Percentiles rank a stretch among this genome's conserved stretches.
Conservation (phyloP, 73 alveolate genomes). For the Symbiodinium natans region DNA sequence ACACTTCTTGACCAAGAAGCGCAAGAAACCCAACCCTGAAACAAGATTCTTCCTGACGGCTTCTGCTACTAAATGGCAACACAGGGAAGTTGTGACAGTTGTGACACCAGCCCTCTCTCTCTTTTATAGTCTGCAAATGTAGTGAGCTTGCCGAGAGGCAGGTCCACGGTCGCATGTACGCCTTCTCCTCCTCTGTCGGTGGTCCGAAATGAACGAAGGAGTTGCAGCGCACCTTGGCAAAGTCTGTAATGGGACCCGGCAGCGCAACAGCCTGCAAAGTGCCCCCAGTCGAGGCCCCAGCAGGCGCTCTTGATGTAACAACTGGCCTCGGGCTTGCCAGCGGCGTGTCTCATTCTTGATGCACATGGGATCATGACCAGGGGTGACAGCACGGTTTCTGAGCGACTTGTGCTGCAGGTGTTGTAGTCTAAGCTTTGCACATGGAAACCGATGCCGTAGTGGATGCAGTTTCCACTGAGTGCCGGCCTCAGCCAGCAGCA, state of each 20-base stretch:
- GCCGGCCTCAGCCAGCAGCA: not conserved
- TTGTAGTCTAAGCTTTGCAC: not conserved
- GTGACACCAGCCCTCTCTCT: no score
- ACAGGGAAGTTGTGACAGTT: no score
- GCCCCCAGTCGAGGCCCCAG: no score
- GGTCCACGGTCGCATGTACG: not conserved
- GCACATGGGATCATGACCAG: no score
- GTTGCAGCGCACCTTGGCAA: constrained; percentile 46
- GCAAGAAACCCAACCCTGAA: no score
- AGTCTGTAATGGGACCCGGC: not conserved
- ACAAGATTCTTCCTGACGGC: no score
- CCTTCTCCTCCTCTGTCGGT: not conserved
- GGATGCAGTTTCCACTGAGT: not conserved
- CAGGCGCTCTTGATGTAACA: not conserved
- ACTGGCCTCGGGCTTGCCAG: not conserved
- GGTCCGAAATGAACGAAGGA: constrained; percentile 81
- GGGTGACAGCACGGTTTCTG: no score
- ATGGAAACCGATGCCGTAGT: not conserved
- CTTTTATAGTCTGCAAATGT: no score
- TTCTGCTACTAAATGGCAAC: no score
- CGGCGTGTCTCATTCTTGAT: no score
- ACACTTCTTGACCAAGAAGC: no score
- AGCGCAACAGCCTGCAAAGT: not conserved
- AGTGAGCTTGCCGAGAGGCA: not conserved
- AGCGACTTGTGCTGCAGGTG: not conserved